These are phyloP conservation scores for Pichia nanzhaoensis DNA, from an alignment of 805 yeast genomes.

Conservation along the genomic window DNA sequence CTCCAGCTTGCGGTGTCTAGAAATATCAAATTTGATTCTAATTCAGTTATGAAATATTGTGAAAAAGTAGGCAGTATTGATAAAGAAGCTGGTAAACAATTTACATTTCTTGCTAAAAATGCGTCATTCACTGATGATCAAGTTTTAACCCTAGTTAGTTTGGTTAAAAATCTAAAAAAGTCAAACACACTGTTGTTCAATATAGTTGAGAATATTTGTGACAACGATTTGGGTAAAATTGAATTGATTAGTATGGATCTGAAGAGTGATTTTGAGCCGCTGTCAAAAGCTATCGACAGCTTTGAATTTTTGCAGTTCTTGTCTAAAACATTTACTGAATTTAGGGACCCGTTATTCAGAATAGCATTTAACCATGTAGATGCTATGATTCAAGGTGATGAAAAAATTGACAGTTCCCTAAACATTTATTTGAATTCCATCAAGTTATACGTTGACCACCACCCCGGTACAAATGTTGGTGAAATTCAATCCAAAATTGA, in stretches of 20 bases:
- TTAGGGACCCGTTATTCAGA: not conserved
- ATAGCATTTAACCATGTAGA: slow-evolving; percentile 11
- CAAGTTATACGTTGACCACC: not conserved
- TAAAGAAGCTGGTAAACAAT: not conserved
- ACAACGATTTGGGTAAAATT: not conserved
- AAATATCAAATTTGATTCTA: not conserved
- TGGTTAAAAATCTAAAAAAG: not conserved
- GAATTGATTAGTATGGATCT: not conserved
- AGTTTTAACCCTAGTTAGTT: not conserved
- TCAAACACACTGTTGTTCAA: slow-evolving; percentile 1
- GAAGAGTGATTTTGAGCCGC: not conserved
- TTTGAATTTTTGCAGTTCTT: slow-evolving; percentile 12
- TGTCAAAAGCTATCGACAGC: slow-evolving; percentile 2
- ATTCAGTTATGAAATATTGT: not conserved
- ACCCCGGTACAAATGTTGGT: not conserved
- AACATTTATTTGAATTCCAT: slow-evolving; percentile 14
- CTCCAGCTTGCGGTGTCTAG: slow-evolving; percentile 1
- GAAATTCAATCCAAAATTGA: slow-evolving; percentile 6
- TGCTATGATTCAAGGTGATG: slow-evolving; percentile 1
- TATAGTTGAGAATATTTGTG: slow-evolving; percentile 4
- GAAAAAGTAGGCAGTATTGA: not conserved
- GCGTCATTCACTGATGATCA: slow-evolving; percentile 3
- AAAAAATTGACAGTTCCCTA: slow-evolving; percentile 5
- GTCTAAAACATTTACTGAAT: not conserved
- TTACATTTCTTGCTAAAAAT: slow-evolving; percentile 5